Base-by-base conservation (phyloP, 73 alveolate genomes). In the Durusdinium trenchii region DNA sequence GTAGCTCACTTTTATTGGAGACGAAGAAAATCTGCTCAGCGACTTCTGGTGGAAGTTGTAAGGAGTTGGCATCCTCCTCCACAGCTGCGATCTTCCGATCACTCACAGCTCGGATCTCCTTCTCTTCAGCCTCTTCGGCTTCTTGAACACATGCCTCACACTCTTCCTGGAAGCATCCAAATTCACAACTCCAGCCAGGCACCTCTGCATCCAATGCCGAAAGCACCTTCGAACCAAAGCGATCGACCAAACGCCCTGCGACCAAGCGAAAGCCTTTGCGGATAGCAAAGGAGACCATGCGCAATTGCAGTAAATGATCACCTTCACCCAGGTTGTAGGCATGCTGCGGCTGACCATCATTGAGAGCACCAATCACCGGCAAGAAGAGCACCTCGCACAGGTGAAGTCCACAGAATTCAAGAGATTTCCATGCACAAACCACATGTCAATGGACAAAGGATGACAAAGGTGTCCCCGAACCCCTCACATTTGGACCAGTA, bases 81-180 rank as follows among this genome's bases (percentile, higher is more conserved):
- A 86, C 96, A 6, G 96, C 96, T 9, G 96, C 96, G 86, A 89
- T 89, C 60, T 89, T 89, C 71, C 96, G 75, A 30, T 92, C 79
- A 18, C 76, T 92, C 50, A 91, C 98, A 71, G 89, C 98, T 42
- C 98, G 90, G 40, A 92, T 90, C 62, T 92, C 98, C 48, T 30
- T 69, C 79, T 69, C 98, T 45, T 92, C 98, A 6, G 98, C 98
- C 38, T 92, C 98, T 43, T 92, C 98, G 14, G 98, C 98, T 45
- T 92, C 98, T 50, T 86, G 73, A 50, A 89, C 52, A 12, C 96
- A 89, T 6, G 96, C 96, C 35, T 1, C 42, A 51, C 96, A 89
- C 32, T 43, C 96, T 7, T 62, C 86, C 46, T 64, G 61, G 71
- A 67, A 89, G 38, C 47, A 36, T 30, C 45, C 71, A 60, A 35